Evolutionary conservation across 495 filamentous ascomycete species (phyloP).

Genomic region (Amorphotheca resinae): DNA sequence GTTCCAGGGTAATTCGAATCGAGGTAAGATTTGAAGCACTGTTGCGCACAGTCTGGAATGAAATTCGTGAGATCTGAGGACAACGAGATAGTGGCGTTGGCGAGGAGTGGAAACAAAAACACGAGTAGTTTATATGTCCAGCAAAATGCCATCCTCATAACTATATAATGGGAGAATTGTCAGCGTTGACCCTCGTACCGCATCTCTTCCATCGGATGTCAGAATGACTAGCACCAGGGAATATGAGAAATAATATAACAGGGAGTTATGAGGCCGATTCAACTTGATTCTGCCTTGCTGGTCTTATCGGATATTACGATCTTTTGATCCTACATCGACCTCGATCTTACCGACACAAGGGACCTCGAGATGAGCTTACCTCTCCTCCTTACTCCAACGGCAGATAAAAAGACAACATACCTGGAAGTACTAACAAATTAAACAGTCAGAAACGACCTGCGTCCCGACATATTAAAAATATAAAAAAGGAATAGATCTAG

Average conservation of each 20-base stretch:
- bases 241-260: too few relatives aligned
- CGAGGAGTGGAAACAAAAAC: conserved; percentile 8
- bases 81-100: conserved; percentile 21
- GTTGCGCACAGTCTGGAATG: conserved; percentile 51
- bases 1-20: conserved; percentile 39
- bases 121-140: conserved; percentile 15
- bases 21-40: conserved; percentile 52
- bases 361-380: too few relatives aligned
- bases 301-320: too few relatives aligned
- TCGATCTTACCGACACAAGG: too few relatives aligned
- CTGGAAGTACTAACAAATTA: conserved; percentile 16
- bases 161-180: conserved; percentile 10
- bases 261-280: too few relatives aligned
- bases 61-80: conserved; percentile 31
- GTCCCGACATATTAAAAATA: conserved; percentile 8
- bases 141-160: conserved; percentile 20
- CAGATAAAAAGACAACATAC: conserved; percentile 12
- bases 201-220: too few relatives aligned
- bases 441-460: conserved; percentile 15
- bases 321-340: too few relatives aligned
- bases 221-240: too few relatives aligned
- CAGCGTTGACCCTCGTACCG: too few relatives aligned
- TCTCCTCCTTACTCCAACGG: too few relatives aligned
- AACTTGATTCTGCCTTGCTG: too few relatives aligned
- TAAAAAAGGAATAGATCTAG: background rate